Percentiles rank a stretch among this genome's conserved stretches.
These are phyloP conservation scores for Nicotiana obtusifolia DNA, from an alignment of 257 asterid genomes.

Conservation along the genomic window DNA sequence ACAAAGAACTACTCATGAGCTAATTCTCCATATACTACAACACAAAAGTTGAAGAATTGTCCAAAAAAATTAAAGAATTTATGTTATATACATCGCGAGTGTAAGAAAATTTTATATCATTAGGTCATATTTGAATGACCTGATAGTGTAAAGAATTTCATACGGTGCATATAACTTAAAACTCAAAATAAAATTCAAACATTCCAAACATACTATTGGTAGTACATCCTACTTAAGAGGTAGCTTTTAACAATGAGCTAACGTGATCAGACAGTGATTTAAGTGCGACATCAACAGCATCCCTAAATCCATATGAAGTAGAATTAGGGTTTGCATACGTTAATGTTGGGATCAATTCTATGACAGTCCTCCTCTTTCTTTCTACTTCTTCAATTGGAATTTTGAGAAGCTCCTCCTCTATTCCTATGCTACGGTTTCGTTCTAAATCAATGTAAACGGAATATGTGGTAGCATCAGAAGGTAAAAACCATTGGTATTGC, in stretches of 20 bases:
- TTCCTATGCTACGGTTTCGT: neutral
- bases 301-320: slow-evolving; percentile 7
- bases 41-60: neutral
- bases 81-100: no score
- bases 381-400: slow-evolving; percentile 1
- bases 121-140: neutral
- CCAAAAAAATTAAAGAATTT: neutral
- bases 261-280: neutral
- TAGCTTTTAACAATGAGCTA: neutral
- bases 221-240: neutral
- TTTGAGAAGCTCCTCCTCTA: slow-evolving; percentile 10
- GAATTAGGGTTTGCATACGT: slow-evolving; percentile 9
- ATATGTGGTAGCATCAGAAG: slow-evolving; percentile 8
- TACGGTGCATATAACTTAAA: no score
- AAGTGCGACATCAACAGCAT: slow-evolving; percentile 3
- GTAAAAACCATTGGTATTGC: slow-evolving; percentile 12
- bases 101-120: no score
- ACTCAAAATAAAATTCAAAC: neutral
- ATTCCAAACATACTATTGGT: neutral
- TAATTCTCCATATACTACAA: neutral
- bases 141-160: no score
- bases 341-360: slow-evolving; percentile 1
- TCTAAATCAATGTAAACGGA: slow-evolving; percentile 6
- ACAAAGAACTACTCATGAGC: neutral
- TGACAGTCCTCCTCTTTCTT: slow-evolving; percentile 1